Evolutionary conservation across 352 stramenopile species (phyloP).

Genomic region (Globisporangium paroecandrum): DNA sequence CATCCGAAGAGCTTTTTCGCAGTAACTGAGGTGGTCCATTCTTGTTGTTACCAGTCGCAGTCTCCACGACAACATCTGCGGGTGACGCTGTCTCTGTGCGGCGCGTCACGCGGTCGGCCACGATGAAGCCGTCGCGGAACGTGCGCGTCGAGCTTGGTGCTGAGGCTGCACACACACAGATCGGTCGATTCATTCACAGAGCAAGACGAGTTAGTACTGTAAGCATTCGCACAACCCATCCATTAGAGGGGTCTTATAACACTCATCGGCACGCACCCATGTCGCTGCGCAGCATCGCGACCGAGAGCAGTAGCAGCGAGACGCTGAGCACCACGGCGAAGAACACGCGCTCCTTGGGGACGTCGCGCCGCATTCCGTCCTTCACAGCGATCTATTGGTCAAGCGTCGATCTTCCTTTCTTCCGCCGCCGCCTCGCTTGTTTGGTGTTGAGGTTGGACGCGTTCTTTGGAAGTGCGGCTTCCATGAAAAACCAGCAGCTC

Average conservation of each 20-base stretch:
- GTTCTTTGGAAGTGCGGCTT: not conserved
- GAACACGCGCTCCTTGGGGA: constrained; percentile 47
- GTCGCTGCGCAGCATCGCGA: constrained; percentile 56
- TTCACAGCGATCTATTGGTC: not conserved
- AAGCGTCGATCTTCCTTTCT: not conserved
- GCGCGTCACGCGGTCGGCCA: constrained; percentile 42
- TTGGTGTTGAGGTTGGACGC: not conserved
- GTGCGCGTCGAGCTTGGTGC: constrained; percentile 28
- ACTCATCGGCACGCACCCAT: constrained; percentile 15
- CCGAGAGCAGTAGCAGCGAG: constrained; percentile 54
- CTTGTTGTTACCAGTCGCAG: not conserved
- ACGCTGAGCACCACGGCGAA: constrained; percentile 47
- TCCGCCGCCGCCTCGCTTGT: too few relatives aligned
- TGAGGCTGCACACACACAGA: constrained; percentile 9
- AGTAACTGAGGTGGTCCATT: not conserved
- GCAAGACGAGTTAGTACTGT: not conserved
- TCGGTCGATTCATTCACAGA: not conserved
- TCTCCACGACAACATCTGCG: not conserved
- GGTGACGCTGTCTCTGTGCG: constrained; percentile 31
- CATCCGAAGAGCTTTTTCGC: not conserved
- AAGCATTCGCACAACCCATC: not conserved
- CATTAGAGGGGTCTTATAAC: not conserved
- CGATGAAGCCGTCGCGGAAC: constrained; percentile 76
- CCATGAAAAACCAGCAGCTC: not conserved
- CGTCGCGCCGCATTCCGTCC: constrained; percentile 26